phyloP scores from a whole-genome alignment of 2,329 filamentous ascomycete genomes.

The Ascochyta lentis region DNA sequence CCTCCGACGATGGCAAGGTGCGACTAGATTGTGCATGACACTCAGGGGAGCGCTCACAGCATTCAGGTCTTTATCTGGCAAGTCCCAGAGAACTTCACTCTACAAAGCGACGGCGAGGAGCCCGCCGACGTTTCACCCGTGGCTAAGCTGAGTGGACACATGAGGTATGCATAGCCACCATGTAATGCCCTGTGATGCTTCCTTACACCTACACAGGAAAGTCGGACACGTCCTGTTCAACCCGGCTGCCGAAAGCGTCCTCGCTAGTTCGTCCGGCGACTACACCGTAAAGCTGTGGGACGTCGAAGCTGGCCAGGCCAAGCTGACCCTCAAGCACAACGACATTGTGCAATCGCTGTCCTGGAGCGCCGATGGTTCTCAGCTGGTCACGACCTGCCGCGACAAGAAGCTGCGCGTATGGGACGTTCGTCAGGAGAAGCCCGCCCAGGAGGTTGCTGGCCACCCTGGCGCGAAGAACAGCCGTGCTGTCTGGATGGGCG shows the following conservation, averaged over 20 bases:
- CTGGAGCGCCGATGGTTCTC: slow-evolving; percentile 88
- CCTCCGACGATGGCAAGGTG: slow-evolving; percentile 92
- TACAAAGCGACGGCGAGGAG: slow-evolving; percentile 84
- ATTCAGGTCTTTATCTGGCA: slow-evolving; percentile 84
- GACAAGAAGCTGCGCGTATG: slow-evolving; percentile 98
- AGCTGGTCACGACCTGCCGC: slow-evolving; percentile 89
- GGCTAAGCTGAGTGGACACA: slow-evolving; percentile 83
- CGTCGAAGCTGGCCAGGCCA: slow-evolving; percentile 76
- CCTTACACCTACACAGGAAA: slow-evolving; percentile 67
- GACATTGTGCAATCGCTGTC: slow-evolving; percentile 96
- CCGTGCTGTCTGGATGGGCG: slow-evolving; percentile 94
- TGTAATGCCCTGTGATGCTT: not conserved
- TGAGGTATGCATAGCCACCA: slow-evolving; percentile 63
- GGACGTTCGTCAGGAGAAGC: slow-evolving; percentile 93
- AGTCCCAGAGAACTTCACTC: slow-evolving; percentile 85
- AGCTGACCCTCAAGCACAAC: slow-evolving; percentile 79
- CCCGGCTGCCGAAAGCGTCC: slow-evolving; percentile 91
- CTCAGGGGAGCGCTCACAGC: slow-evolving; percentile 31
- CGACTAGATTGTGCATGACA: not conserved
- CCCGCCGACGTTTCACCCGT: slow-evolving; percentile 81
- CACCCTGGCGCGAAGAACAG: slow-evolving; percentile 97
- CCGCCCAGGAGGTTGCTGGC: slow-evolving; percentile 82
- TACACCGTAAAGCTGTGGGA: slow-evolving; percentile 97
- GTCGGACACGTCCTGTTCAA: slow-evolving; percentile 99
- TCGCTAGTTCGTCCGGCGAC: slow-evolving; percentile 94